Evolutionary conservation across 179 eudicot genomes (phyloP).

Genomic region (Amaranthus tricolor): DNA sequence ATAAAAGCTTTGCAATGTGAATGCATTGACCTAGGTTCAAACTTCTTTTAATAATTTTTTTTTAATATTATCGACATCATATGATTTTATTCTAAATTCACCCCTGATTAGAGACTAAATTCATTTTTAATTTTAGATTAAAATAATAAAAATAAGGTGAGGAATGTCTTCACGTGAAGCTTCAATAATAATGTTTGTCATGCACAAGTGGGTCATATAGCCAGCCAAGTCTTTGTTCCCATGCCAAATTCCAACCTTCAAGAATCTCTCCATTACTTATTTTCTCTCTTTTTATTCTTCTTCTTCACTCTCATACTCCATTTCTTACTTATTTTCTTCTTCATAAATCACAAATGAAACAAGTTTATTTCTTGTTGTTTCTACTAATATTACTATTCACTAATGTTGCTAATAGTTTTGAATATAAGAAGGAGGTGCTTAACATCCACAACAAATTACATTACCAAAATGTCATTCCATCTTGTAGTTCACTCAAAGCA

Average conservation of each 20-base stretch:
- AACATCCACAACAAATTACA: slow-evolving; percentile 7
- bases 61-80: too few relatives aligned
- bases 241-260: slow-evolving; percentile 29
- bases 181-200: slow-evolving; percentile 29
- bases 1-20: too few relatives aligned
- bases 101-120: background rate
- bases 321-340: background rate
- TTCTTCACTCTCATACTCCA: background rate
- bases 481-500: slow-evolving; percentile 23
- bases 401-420: background rate
- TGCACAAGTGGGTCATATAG: slow-evolving; percentile 35
- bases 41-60: too few relatives aligned
- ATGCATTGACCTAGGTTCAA: too few relatives aligned
- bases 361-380: background rate
- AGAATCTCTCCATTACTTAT: slow-evolving; percentile 7
- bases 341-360: slow-evolving; percentile 13
- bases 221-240: slow-evolving; percentile 34
- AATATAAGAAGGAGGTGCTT: slow-evolving; percentile 18
- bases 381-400: background rate
- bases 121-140: background rate
- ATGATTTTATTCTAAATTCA: too few relatives aligned
- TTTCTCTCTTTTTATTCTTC: background rate
- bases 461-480: background rate
- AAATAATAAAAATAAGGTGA: too few relatives aligned
- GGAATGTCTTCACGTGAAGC: slow-evolving; percentile 32